Evolutionary conservation across 1,139 yeast species (phyloP), one percentile per base, ranked within the genome.

Genomic region (Taphrina wiesneri): DNA sequence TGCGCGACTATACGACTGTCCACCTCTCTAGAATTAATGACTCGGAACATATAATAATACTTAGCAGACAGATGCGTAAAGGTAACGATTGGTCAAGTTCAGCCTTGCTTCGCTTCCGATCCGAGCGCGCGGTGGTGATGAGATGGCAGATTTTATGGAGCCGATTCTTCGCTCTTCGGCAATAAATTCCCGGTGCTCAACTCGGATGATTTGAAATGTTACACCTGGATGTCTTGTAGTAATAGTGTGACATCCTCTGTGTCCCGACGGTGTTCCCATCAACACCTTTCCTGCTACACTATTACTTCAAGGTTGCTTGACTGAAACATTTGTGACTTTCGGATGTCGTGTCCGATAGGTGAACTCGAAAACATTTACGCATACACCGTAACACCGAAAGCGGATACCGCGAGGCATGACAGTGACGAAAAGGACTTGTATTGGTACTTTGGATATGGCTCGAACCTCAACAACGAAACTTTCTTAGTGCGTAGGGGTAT

Each of bases 391-490:
- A 45, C 28, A 21, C 49, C 49, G n/a, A 45, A 45, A 7, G 13
- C 49, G 7, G 28, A 45, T 45, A 9, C 28, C 28, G 7, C 49
- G 2, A n/a, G 7, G 43, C 15, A n/a, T 2, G 17, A 13, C 43
- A 13, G n/a, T 6, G 54, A 28, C 13, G 36, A 49, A 2, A 30
- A 25, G 11, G 26, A 30, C 21, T 36, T 43, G 13, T 36, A 36
- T 34, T 62, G 65, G 65, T 62, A 62, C 39, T 34, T 62, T 19
- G 65, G 47, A 15, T 62, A 62, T 34, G 65, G 65, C 34, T 53
- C 60, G 21, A 62, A 62, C 26, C 53, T 62, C 51, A 54, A 53
- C 49, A 30, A 36, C 25, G 60, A 53, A 21, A 53, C 60, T 7
- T 62, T 62, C 34, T 36, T 62, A 25, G 65, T 56, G n/a, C 52